These are phyloP conservation scores for Agrostemma githago DNA, from an alignment of 148 eudicot species.

Conservation along the genomic window DNA sequence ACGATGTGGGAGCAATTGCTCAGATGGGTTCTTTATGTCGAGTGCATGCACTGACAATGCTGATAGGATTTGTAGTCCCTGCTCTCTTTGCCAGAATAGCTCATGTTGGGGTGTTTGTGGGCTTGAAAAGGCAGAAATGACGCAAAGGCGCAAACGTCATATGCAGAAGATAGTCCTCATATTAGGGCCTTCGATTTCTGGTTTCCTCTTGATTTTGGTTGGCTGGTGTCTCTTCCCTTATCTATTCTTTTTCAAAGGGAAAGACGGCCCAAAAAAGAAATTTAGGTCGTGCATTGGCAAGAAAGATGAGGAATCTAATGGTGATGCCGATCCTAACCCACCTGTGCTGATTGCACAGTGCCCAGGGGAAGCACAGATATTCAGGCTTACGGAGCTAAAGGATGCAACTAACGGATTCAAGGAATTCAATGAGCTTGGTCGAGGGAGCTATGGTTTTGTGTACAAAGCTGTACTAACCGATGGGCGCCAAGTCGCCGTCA, in stretches of 20 bases:
- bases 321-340: slow-evolving; percentile 34
- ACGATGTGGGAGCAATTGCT: slow-evolving; percentile 69
- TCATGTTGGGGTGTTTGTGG: slow-evolving; percentile 76
- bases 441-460: slow-evolving; percentile 96
- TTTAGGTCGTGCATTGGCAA: slow-evolving; percentile 62
- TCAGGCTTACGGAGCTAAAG: slow-evolving; percentile 75
- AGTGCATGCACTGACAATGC: slow-evolving; percentile 57
- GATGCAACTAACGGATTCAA: slow-evolving; percentile 97
- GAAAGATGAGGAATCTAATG: slow-evolving; percentile 40
- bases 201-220: slow-evolving; percentile 50
- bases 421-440: slow-evolving; percentile 92
- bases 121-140: slow-evolving; percentile 37
- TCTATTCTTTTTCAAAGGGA: slow-evolving; percentile 37
- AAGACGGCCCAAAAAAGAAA: slow-evolving; percentile 47
- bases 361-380: slow-evolving; percentile 80
- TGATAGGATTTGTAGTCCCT: slow-evolving; percentile 74
- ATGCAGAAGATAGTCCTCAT: slow-evolving; percentile 51
- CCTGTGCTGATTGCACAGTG: slow-evolving; percentile 37
- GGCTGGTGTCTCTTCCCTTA: slow-evolving; percentile 65
- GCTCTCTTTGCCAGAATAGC: slow-evolving; percentile 89
- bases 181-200: slow-evolving; percentile 57
- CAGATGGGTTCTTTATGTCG: slow-evolving; percentile 67
- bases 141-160: slow-evolving; percentile 40
- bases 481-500: slow-evolving; percentile 85
- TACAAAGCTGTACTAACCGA: slow-evolving; percentile 78